phyloP scores from a whole-genome alignment of 805 yeast species.

The Yamadazyma paraphyllophila region DNA sequence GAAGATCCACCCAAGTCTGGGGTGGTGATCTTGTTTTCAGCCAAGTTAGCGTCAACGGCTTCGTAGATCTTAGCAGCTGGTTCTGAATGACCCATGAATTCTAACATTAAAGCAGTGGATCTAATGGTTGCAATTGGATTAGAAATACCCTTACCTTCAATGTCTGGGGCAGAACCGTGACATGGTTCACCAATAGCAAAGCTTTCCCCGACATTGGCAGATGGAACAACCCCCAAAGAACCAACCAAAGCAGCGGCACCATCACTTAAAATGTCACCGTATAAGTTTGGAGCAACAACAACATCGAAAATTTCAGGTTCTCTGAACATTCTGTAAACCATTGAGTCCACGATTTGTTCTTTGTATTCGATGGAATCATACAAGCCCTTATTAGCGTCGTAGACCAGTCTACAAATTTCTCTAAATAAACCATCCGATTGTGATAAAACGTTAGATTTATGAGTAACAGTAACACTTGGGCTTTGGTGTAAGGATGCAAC shows the following conservation, averaged over 20 bases:
- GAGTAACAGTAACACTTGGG: constrained; percentile 86
- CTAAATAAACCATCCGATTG: constrained; percentile 95
- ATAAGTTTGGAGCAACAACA: constrained; percentile 96
- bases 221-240: constrained; percentile 95
- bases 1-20: constrained; percentile 95
- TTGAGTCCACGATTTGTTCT: constrained; percentile 98
- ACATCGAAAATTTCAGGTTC: constrained; percentile 98
- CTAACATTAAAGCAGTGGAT: constrained; percentile 94
- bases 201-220: constrained; percentile 94
- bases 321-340: constrained; percentile 98
- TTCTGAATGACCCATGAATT: constrained; percentile 86
- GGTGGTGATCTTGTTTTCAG: constrained; percentile 74
- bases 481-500: constrained; percentile 32
- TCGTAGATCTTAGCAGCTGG: constrained; percentile 90
- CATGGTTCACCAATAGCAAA: constrained; percentile 99
- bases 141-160: constrained; percentile 90
- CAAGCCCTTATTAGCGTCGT: constrained; percentile 53
- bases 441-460: constrained; percentile 92
- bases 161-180: constrained; percentile 99
- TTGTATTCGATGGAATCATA: constrained; percentile 66
- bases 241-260: constrained; percentile 99
- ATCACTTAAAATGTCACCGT: constrained; percentile 94
- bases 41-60: constrained; percentile 92
- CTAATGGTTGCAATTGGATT: constrained; percentile 98
- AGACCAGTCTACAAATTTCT: constrained; percentile 70